Evolutionary conservation across 495 filamentous ascomycete genomes (phyloP).

Genomic region (Hypoxylon fuscum): DNA sequence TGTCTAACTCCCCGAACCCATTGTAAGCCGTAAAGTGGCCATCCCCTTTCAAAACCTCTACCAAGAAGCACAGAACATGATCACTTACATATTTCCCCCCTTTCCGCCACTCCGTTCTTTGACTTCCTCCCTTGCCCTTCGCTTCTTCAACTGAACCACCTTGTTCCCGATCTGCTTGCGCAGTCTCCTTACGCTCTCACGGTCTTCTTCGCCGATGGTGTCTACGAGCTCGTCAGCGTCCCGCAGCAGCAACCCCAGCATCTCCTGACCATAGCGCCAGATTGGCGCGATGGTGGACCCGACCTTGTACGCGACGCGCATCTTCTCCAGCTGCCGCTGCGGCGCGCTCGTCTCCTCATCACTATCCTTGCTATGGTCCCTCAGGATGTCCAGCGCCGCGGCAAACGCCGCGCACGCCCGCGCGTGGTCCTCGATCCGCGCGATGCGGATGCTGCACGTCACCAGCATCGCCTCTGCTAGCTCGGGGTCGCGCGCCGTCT

Average conservation of each 20-base stretch:
- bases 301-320: slow-evolving; percentile 14
- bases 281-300: not conserved
- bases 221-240: not conserved
- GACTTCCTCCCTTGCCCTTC: not conserved
- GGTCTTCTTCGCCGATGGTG: not conserved
- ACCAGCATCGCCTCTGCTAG: too few species aligned
- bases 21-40: too few species aligned
- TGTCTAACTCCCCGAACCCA: too few species aligned
- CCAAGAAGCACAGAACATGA: too few species aligned
- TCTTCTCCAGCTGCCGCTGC: not conserved
- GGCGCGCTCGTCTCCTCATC: not conserved
- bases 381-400: not conserved
- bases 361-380: too few species aligned
- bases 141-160: not conserved
- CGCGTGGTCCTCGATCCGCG: not conserved
- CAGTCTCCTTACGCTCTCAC: not conserved
- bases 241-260: not conserved
- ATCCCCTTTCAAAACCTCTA: too few species aligned
- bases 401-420: not conserved
- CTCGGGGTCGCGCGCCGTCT: too few species aligned
- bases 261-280: not conserved
- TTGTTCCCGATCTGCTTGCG: not conserved
- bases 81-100: too few species aligned
- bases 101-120: too few species aligned
- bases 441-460: slow-evolving; percentile 6